phyloP scores from a whole-genome alignment of 768 basidiomycete species.

The Cystofilobasidium capitatum region DNA sequence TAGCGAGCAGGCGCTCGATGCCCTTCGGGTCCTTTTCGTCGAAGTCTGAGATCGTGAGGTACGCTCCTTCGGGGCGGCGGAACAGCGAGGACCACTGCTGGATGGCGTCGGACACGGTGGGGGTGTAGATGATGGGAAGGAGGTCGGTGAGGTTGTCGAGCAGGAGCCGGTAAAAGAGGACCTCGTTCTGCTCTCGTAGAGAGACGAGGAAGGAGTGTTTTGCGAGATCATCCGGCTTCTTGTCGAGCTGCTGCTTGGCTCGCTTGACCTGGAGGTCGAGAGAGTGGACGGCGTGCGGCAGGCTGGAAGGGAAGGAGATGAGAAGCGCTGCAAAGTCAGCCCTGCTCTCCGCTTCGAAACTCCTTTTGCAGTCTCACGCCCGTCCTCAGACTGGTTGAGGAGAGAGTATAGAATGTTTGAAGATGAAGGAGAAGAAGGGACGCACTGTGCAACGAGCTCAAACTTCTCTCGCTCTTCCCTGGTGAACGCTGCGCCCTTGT shows the following conservation, averaged over 20 bases:
- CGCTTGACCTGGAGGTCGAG: constrained; percentile 11
- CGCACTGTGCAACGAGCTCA: constrained; percentile 4
- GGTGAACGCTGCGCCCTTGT: constrained; percentile 19
- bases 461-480: constrained; percentile 9
- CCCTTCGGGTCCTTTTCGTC: constrained; percentile 61
- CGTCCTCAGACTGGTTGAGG: too few species aligned
- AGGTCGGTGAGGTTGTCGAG: constrained; percentile 53
- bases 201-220: constrained; percentile 10
- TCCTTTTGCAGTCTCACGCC: too few species aligned
- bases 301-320: not conserved
- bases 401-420: not conserved
- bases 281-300: not conserved
- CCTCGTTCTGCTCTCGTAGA: not conserved
- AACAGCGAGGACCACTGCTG: constrained; percentile 52
- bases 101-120: constrained; percentile 74
- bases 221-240: not conserved
- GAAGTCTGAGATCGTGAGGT: constrained; percentile 49
- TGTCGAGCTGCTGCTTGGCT: not conserved
- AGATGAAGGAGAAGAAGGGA: not conserved
- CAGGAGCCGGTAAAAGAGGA: constrained; percentile 66
- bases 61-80: constrained; percentile 56
- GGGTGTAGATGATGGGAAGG: constrained; percentile 65
- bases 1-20: not conserved
- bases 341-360: too few species aligned
- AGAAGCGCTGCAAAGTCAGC: too few species aligned